phyloP scores from a whole-genome alignment of 2,329 filamentous ascomycete genomes.

The Scytalidium sp. region DNA sequence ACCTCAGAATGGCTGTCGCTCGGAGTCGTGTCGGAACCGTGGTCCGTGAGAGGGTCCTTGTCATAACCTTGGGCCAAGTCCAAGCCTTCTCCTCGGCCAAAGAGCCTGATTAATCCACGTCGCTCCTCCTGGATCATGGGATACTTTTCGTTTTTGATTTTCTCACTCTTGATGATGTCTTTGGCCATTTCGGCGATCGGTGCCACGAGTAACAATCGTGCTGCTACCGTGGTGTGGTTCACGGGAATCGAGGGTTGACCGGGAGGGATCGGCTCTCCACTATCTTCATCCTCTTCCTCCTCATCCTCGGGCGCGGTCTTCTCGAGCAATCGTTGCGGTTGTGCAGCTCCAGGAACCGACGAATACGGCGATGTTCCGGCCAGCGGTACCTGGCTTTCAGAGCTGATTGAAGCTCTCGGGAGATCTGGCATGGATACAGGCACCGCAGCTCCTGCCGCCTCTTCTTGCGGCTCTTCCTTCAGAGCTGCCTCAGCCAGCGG shows the following conservation, averaged over 20 bases:
- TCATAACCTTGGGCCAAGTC: slow-evolving; percentile 49
- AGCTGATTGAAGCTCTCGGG: slow-evolving; percentile 1
- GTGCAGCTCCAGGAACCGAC: slow-evolving; percentile 7
- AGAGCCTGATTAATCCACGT: slow-evolving; percentile 71
- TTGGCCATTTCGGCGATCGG: slow-evolving; percentile 64
- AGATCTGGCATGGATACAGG: neutral
- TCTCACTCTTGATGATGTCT: slow-evolving; percentile 43
- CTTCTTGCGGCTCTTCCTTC: neutral
- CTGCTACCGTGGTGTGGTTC: slow-evolving; percentile 88
- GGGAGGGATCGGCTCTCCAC: slow-evolving; percentile 40
- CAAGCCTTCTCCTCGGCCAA: slow-evolving; percentile 74
- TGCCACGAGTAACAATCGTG: slow-evolving; percentile 72
- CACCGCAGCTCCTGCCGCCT: neutral
- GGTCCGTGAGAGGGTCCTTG: slow-evolving; percentile 29
- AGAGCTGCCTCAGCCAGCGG: neutral
- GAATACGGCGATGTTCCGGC: slow-evolving; percentile 18
- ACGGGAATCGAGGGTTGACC: slow-evolving; percentile 71
- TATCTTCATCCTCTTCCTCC: slow-evolving; percentile 45
- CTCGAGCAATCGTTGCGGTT: slow-evolving; percentile 24
- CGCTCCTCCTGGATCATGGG: slow-evolving; percentile 73
- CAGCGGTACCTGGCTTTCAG: slow-evolving; percentile 9
- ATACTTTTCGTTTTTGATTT: slow-evolving; percentile 62
- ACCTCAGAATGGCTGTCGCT: slow-evolving; percentile 47
- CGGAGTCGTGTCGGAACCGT: slow-evolving; percentile 38
- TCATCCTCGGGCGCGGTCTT: slow-evolving; percentile 43